Evolutionary conservation across 2,329 filamentous ascomycete species (phyloP).

Genomic region (Cercospora beticola): DNA sequence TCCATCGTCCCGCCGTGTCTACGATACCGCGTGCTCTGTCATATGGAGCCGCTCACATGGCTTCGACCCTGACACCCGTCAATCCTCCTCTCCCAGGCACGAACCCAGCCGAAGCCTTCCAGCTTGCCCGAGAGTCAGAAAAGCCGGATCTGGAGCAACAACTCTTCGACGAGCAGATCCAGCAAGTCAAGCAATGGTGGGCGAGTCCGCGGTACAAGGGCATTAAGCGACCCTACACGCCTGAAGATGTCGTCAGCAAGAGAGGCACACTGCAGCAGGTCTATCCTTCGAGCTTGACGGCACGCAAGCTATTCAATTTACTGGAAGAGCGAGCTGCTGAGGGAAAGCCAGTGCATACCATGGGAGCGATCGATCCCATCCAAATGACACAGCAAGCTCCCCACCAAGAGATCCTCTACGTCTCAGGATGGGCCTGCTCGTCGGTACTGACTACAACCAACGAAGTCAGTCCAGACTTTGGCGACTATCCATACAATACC

Average conservation of each 20-base stretch:
- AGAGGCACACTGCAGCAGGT: constrained; percentile 80
- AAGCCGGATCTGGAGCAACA: constrained; percentile 81
- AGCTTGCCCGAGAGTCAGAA: constrained; percentile 72
- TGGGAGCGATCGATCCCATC: constrained; percentile 97
- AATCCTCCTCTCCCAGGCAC: constrained; percentile 61
- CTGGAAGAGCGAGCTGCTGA: constrained; percentile 73
- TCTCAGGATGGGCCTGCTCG: constrained; percentile 97
- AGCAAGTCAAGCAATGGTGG: constrained; percentile 91
- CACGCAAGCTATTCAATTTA: constrained; percentile 88
- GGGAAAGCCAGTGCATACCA: constrained; percentile 89
- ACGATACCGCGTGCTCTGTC: constrained; percentile 28
- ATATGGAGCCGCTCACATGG: constrained; percentile 44
- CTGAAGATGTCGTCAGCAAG: constrained; percentile 90
- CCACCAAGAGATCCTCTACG: constrained; percentile 92
- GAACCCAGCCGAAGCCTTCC: constrained; percentile 74
- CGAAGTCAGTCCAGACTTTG: constrained; percentile 96
- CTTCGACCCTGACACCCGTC: constrained; percentile 53
- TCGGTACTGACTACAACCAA: constrained; percentile 90
- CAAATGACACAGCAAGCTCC: constrained; percentile 99
- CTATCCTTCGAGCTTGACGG: constrained; percentile 93
- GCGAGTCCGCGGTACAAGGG: constrained; percentile 76
- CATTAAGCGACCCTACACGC: constrained; percentile 88
- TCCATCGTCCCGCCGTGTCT: constrained; percentile 22
- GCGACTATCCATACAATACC: constrained; percentile 98
- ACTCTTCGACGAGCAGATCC: constrained; percentile 78